Conservation (phyloP, 257 asterid genomes). For the Parsonsia alboflavescens region DNA sequence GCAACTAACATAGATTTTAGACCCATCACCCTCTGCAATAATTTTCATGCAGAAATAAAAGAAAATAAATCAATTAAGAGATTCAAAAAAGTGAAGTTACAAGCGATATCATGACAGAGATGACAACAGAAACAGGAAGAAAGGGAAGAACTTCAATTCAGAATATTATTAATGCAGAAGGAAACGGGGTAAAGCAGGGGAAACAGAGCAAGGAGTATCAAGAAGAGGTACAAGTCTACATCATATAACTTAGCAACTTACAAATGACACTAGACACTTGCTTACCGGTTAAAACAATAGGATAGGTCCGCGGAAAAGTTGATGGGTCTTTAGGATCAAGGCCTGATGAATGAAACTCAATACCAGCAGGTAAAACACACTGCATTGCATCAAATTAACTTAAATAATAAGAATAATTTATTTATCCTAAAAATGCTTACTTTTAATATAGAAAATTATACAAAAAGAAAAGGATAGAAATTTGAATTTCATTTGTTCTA, state of each 20-base stretch:
- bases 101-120: slow-evolving; percentile 2
- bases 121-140: not conserved
- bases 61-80: not conserved
- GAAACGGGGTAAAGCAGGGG: not conserved
- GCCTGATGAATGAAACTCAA: slow-evolving; percentile 59
- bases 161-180: not conserved
- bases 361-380: slow-evolving; percentile 90
- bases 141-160: not conserved
- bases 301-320: slow-evolving; percentile 65
- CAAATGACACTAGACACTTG: not conserved
- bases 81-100: not conserved
- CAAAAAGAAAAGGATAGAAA: not conserved
- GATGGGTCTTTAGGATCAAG: slow-evolving; percentile 39
- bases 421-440: not conserved
- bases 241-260: not conserved
- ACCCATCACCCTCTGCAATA: slow-evolving; percentile 72
- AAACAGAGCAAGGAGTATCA: not conserved
- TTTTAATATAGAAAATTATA: not conserved
- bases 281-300: slow-evolving; percentile 65
- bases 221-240: not conserved
- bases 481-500: not conserved
- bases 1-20: slow-evolving; percentile 83
- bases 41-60: slow-evolving; percentile 8
- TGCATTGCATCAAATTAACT: slow-evolving; percentile 17
- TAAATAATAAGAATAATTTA: not conserved